Evolutionary conservation across 768 basidiomycete species (phyloP).

Genomic region (Lyophyllum shimeji): DNA sequence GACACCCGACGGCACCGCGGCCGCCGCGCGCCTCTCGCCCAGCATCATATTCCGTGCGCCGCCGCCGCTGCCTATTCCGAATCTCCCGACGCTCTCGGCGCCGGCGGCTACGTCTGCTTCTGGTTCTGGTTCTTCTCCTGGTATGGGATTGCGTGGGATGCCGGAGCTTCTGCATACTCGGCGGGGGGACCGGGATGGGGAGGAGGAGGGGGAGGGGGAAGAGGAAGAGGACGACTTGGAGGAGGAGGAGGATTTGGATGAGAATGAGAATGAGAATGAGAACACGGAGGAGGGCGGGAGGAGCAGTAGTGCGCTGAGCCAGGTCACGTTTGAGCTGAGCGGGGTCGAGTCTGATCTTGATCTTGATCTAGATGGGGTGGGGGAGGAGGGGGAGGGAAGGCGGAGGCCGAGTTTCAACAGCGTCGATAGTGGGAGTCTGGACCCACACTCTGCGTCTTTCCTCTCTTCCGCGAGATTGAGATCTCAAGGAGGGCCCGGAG

Average conservation of each 20-base stretch:
- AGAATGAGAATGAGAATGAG: constrained; percentile 29
- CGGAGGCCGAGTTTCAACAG: not conserved
- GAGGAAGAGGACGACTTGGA: constrained; percentile 16
- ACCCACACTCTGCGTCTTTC: not conserved
- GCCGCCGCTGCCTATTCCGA: constrained; percentile 39
- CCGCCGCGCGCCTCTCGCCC: constrained; percentile 27
- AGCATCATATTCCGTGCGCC: constrained; percentile 28
- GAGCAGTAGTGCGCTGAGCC: constrained; percentile 1
- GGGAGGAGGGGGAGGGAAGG: constrained; percentile 1
- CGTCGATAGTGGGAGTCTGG: constrained; percentile 1
- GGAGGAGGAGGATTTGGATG: constrained; percentile 17
- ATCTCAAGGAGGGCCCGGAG: not conserved
- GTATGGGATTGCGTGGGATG: constrained; percentile 44
- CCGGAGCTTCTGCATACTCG: constrained; percentile 44
- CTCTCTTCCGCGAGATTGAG: not conserved
- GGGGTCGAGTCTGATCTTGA: constrained; percentile 28
- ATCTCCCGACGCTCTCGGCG: constrained; percentile 46
- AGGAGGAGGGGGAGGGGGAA: not conserved
- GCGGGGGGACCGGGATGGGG: not conserved
- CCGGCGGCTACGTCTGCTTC: constrained; percentile 8
- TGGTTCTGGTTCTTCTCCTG: not conserved
- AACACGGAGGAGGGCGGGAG: constrained; percentile 23
- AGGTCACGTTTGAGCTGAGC: not conserved
- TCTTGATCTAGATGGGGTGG: constrained; percentile 16
- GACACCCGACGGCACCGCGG: not conserved